Evolutionary conservation across 345 rosid genomes (phyloP).

Genomic region (Zanthoxylum bungeanum): DNA sequence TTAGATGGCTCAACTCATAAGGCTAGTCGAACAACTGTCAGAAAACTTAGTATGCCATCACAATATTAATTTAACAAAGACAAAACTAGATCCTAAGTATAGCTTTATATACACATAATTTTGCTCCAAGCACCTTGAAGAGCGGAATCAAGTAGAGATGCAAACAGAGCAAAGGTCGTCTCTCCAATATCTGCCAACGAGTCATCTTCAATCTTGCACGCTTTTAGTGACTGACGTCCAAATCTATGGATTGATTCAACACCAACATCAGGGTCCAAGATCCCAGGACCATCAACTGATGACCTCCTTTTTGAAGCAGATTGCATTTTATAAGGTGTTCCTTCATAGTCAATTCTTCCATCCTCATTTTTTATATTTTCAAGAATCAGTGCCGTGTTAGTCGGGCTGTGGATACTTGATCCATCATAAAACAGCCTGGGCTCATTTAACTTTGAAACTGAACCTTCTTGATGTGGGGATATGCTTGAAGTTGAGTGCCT

Average conservation of each 20-base stretch:
- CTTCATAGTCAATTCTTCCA: constrained; percentile 49
- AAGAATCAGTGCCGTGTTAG: constrained; percentile 85
- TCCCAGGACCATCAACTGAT: constrained; percentile 36
- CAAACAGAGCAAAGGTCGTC: constrained; percentile 65
- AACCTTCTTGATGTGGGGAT: constrained; percentile 52
- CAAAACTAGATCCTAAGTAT: neutral
- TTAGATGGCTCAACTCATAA: neutral
- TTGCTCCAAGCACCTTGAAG: constrained; percentile 60
- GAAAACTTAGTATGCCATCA: neutral
- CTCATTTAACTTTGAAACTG: constrained; percentile 52
- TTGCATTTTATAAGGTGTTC: constrained; percentile 34
- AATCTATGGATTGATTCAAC: constrained; percentile 38
- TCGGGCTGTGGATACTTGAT: constrained; percentile 75
- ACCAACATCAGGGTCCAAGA: constrained; percentile 38
- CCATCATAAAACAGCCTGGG: constrained; percentile 76
- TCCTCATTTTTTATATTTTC: constrained; percentile 93
- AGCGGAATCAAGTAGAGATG: constrained; percentile 84
- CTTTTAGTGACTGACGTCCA: constrained; percentile 66
- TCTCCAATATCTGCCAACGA: constrained; percentile 63
- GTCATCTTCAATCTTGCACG: constrained; percentile 86
- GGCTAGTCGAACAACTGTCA: neutral
- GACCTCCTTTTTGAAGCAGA: constrained; percentile 54
- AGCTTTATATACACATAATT: neutral
- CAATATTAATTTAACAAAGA: neutral
- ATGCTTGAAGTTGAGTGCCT: constrained; percentile 53